Conservation (phyloP, 2,329 filamentous ascomycete species). For the Verticillium zaregamsianum region DNA sequence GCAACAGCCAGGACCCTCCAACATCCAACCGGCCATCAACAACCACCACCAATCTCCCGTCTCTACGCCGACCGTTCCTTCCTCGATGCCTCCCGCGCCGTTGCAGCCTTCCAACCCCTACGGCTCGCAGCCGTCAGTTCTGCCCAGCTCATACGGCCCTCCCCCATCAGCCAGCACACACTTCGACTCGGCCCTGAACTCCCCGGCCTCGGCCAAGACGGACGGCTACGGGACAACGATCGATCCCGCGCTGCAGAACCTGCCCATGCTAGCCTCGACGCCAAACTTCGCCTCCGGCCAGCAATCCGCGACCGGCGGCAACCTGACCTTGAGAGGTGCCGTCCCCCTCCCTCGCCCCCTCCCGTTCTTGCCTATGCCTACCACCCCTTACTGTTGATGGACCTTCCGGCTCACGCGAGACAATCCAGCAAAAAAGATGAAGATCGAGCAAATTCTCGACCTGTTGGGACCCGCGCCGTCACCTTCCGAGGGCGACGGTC, state of each 20-base stretch:
- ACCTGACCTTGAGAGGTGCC: conserved; percentile 46
- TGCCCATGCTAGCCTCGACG: conserved; percentile 15
- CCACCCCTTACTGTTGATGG: conserved; percentile 22
- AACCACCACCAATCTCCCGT: conserved; percentile 24
- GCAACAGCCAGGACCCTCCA: conserved; percentile 64
- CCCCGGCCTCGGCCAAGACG: conserved; percentile 26
- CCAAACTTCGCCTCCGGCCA: conserved; percentile 24
- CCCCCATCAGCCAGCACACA: conserved; percentile 12
- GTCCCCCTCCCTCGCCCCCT: conserved; percentile 32
- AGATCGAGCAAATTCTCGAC: conserved; percentile 68
- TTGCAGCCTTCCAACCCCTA: conserved; percentile 1
- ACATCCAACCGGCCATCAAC: conserved; percentile 67
- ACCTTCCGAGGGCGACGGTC: conserved; percentile 41
- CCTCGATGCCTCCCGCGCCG: conserved; percentile 22
- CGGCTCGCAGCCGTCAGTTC: conserved; percentile 8
- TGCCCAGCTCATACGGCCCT: conserved; percentile 13
- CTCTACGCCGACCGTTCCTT: conserved; percentile 26
- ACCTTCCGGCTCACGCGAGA: conserved; percentile 37
- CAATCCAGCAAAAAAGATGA: conserved; percentile 58
- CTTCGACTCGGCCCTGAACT: conserved; percentile 18
- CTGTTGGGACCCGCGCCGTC: conserved; percentile 53
- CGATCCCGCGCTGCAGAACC: conserved; percentile 60
- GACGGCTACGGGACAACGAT: conserved; percentile 35
- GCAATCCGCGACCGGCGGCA: conserved; percentile 23
- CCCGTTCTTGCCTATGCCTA: conserved; percentile 23